Conservation (phyloP, 2,329 filamentous ascomycete species). For the Paraphoma chrysanthemicola region DNA sequence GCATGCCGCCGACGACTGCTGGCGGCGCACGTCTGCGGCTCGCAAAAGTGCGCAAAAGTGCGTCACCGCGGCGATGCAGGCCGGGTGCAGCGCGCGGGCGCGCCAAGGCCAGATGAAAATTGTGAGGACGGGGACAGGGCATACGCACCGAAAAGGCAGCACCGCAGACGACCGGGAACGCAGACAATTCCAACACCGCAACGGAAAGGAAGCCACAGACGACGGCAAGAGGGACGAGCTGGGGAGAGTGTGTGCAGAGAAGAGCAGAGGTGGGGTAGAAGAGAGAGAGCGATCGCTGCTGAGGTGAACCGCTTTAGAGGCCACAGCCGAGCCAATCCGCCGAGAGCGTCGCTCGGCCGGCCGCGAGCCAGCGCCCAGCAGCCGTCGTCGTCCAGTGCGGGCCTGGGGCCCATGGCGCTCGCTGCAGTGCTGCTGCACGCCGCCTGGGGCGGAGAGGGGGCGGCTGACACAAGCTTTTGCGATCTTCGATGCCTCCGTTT, state of each 20-base stretch:
- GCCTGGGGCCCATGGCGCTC: constrained; percentile 25
- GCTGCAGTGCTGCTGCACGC: neutral
- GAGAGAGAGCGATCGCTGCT: constrained; percentile 15
- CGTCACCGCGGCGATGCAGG: constrained; percentile 2
- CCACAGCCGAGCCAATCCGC: constrained; percentile 28
- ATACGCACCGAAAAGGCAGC: constrained; percentile 31
- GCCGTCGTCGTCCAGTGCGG: neutral
- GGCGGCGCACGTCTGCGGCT: no score
- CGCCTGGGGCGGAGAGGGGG: neutral
- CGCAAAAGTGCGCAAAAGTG: constrained; percentile 15
- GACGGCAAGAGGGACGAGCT: constrained; percentile 3
- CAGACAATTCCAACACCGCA: constrained; percentile 35
- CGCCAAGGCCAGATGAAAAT: constrained; percentile 37
- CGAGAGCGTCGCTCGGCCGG: constrained; percentile 6
- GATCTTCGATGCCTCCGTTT: constrained; percentile 32
- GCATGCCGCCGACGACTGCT: no score
- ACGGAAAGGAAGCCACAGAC: constrained; percentile 40
- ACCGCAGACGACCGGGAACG: constrained; percentile 27
- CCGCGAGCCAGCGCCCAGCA: neutral
- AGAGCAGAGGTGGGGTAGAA: constrained; percentile 33
- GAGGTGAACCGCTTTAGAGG: neutral
- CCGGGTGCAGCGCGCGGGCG: constrained; percentile 10
- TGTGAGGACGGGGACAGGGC: constrained; percentile 14
- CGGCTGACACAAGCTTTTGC: constrained; percentile 45
- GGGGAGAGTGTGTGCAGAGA: constrained; percentile 20